Conservation (phyloP, 768 basidiomycete genomes). For the Rhodotorula toruloides region DNA sequence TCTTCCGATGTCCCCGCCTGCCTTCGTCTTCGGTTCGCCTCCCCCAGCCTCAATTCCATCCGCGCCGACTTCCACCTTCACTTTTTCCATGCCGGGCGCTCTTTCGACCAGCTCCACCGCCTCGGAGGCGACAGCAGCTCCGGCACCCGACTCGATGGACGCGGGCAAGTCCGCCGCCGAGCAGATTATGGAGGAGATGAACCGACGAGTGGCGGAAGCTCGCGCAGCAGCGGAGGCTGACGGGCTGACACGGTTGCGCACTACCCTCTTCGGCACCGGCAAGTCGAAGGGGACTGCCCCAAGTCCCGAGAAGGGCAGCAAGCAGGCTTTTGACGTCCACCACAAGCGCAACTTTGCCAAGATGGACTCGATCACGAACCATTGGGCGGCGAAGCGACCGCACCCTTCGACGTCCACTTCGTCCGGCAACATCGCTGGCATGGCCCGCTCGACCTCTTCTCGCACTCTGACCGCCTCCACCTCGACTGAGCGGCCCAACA, state of each 20-base stretch:
- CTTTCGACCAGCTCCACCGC: background rate
- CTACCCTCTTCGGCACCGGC: background rate
- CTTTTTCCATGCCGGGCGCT: conserved; percentile 14
- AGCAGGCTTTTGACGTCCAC: background rate
- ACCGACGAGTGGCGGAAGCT: conserved; percentile 3
- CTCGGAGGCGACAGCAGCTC: background rate
- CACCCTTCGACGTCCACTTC: conserved; percentile 1
- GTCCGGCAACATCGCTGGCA: background rate
- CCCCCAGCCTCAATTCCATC: background rate
- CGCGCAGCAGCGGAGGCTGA: background rate
- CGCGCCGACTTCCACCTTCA: background rate
- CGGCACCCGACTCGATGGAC: no score
- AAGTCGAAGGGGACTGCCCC: background rate
- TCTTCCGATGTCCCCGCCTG: background rate
- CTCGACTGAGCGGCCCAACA: background rate
- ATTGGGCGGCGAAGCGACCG: conserved; percentile 33
- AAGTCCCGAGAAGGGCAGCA: conserved; percentile 1
- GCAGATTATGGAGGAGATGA: conserved; percentile 24
- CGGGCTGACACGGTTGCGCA: background rate
- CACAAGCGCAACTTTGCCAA: conserved; percentile 22
- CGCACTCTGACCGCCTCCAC: background rate
- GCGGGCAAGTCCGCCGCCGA: background rate
- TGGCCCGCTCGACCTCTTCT: background rate
- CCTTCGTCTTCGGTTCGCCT: conserved; percentile 21
- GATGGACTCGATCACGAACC: conserved; percentile 37